Base-by-base conservation (phyloP, 2,329 filamentous ascomycete genomes). In the Colletotrichum cuscutae region DNA sequence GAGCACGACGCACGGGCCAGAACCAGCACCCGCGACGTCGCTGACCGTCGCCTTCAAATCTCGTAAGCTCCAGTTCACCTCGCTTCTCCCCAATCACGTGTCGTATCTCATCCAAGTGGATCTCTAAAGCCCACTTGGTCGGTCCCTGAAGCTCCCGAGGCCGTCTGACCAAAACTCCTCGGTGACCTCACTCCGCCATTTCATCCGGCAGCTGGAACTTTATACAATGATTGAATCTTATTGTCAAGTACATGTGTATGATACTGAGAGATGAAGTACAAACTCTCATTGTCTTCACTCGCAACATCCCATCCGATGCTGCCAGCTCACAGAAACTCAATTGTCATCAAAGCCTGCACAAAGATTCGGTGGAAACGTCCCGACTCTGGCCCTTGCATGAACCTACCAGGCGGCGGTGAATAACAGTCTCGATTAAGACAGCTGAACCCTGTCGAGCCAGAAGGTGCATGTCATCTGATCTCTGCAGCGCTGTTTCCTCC, bases 61-160 rank as follows among this genome's bases (percentile, higher is more conserved):
- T 59, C 24, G 32, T 30, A 64, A 37, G 3, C 35, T 61, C 58
- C 58, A 61, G 37, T 30, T 49, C 19, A 28, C 54, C 4, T 11
- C 15, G 15, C 24, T 28, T 46, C 22, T 30, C 2, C 4, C 49
- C 61, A 65, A 56, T 65, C 52, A 13, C 37, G 26, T 19, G 37
- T 46, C 35, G 24, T 15, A 22, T 46, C 4, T 9, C 5, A 3
- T 11, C 7, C 1, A 12, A 15, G 13, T 42, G 37, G 37, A 7
- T 42, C 37, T 5, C 37, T 7, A 22, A 32, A 6, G 30, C 37
- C 66, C 70, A 60, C 66, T 28, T 22, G 11, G 22, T 53, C 56
- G 56, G 60, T 71, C 67, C 68, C 71, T 73, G 61, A 73, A 73
- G 71, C 71, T 65, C 66, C 71, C 71, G 66, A 73, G 66, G 49